Percentiles rank a stretch among this genome's conserved stretches.
Evolutionary conservation across 2,329 filamentous ascomycete genomes (phyloP).

Genomic region (Hymenoscyphus scutula): DNA sequence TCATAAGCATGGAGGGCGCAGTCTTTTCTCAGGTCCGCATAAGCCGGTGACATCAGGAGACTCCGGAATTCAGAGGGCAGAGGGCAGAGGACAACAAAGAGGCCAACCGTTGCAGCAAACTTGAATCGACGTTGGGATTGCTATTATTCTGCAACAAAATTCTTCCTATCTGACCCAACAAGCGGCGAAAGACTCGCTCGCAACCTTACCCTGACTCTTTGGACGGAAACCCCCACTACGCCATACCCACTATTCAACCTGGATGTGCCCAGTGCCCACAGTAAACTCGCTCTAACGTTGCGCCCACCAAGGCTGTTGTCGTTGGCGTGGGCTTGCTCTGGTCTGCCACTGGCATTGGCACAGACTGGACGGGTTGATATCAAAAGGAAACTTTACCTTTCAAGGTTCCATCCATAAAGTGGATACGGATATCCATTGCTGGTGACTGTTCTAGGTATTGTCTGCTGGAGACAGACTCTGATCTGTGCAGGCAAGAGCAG

Average conservation of each 20-base stretch:
- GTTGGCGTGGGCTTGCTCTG: neutral
- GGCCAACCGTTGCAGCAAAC: neutral
- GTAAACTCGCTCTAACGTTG: neutral
- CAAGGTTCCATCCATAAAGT: constrained; percentile 2
- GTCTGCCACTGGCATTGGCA: neutral
- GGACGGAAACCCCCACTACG: neutral
- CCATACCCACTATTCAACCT: neutral
- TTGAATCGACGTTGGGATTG: neutral
- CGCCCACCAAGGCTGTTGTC: neutral
- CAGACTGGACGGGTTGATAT: constrained; percentile 4
- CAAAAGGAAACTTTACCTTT: neutral
- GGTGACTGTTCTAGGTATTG: constrained; percentile 4
- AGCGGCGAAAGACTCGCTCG: neutral
- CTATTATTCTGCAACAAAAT: neutral
- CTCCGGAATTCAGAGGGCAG: neutral
- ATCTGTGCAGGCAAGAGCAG: constrained; percentile 2
- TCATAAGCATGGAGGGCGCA: neutral
- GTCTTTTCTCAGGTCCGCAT: neutral
- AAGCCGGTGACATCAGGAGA: neutral
- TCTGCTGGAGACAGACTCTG: neutral
- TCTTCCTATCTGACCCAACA: neutral
- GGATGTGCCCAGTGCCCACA: too few species aligned
- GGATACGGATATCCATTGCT: neutral
- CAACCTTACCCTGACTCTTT: neutral
- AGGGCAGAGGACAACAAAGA: neutral